Evolutionary conservation across 2,329 filamentous ascomycete species (phyloP).

Genomic region (Aspergillus bombycis): DNA sequence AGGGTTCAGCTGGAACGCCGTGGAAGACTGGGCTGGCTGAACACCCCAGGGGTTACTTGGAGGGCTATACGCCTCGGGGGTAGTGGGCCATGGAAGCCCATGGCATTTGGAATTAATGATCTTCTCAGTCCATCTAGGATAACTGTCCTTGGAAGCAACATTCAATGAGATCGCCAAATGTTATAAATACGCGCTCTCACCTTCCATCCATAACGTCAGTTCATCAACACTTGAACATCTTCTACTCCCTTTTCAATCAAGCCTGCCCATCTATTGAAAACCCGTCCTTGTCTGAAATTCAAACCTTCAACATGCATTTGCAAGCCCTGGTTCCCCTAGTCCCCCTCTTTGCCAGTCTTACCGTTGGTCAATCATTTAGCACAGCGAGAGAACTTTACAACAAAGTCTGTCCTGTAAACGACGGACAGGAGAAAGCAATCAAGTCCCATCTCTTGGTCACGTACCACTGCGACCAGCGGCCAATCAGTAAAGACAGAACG

Average conservation of each 20-base stretch:
- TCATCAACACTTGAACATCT: not conserved
- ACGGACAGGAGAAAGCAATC: not conserved
- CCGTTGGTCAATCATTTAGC: not conserved
- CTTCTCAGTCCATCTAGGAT: not conserved
- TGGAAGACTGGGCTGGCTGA: not conserved
- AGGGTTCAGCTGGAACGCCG: not conserved
- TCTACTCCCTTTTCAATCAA: not conserved
- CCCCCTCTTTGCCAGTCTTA: not conserved
- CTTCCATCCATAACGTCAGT: not conserved
- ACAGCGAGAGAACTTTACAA: not conserved
- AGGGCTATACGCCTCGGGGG: not conserved
- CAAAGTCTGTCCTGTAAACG: not conserved
- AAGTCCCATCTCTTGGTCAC: not conserved
- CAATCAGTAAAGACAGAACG: not conserved
- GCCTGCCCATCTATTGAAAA: not conserved
- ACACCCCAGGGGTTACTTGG: not conserved
- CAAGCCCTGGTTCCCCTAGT: not conserved
- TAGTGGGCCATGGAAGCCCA: too few relatives aligned
- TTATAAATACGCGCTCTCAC: not conserved
- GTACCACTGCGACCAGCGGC: not conserved
- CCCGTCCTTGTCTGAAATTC: not conserved
- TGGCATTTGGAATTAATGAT: not conserved
- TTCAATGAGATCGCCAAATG: not conserved
- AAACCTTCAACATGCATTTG: not conserved
- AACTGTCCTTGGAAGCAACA: fast-evolving